Base-by-base conservation (phyloP, 768 basidiomycete species). In the Hypholoma sublateritium region DNA sequence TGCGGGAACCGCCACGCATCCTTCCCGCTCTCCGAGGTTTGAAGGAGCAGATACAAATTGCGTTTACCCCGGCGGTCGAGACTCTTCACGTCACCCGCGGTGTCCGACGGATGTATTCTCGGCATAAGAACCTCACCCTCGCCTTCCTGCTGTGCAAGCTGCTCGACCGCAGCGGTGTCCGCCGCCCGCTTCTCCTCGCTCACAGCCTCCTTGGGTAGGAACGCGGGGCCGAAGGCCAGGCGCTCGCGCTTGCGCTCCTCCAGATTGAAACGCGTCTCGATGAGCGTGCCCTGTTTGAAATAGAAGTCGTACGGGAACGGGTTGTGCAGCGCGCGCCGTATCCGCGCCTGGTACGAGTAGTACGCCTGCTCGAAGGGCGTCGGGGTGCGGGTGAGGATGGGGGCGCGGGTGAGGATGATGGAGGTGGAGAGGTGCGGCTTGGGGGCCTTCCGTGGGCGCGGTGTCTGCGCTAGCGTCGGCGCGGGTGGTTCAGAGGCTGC, bases 221-320 rank as follows among this genome's bases (percentile, higher is more conserved):
- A 85, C 3, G 71, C 74, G 0, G 79, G 74, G 0, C 94, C 93
- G 70, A 93, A 98, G 0, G 89, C 86, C 51, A 79, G 76, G 37
- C 77, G 74, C 65, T 95, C 93, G 49, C 90, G 82, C 57, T 79
- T 75, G 45, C 83, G 81, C 65, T 95, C 89, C 67, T 94, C 89
- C 49, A 84, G 71, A 47, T 80, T 85, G 72, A 93, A 96, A 37
- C 89, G 82, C 13, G 86, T 84, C 69, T 95, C 89, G 28, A 95
- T 81, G 14, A 91, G 78, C 0, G 94, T 91, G 8, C 95, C 95
- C 49, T 87, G 87, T 73, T 94, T 94, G 81, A 96, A 96, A 76
- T 95, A 98, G 73, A 96, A 93, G 46, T 94, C 87, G 56, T 84
- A 78, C 16, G 95, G 91, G 69, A 93, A 87, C 0, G 95, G 95